These are phyloP conservation scores for Cynanchum wilfordii DNA, from an alignment of 257 asterid species.

Conservation along the genomic window DNA sequence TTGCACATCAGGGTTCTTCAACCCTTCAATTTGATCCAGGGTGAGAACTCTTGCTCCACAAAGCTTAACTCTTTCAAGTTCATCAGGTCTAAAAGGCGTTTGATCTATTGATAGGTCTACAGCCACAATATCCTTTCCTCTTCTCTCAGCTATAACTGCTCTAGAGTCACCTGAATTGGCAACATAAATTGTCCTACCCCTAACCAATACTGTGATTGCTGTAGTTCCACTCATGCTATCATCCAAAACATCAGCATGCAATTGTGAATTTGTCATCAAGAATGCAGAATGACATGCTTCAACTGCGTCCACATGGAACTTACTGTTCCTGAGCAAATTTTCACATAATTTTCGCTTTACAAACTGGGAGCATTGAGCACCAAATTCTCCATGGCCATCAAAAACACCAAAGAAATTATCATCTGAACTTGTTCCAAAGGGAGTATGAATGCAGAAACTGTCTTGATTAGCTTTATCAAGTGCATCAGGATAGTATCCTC, in stretches of 20 bases:
- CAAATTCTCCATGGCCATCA: slow-evolving; percentile 95
- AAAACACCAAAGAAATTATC: slow-evolving; percentile 94
- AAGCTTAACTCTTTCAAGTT: slow-evolving; percentile 75
- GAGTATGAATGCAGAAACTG: slow-evolving; percentile 89
- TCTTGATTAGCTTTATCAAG: slow-evolving; percentile 96
- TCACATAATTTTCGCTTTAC: slow-evolving; percentile 73
- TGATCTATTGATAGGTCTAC: slow-evolving; percentile 85
- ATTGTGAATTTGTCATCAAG: slow-evolving; percentile 68
- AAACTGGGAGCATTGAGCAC: slow-evolving; percentile 91
- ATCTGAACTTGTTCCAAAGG: slow-evolving; percentile 70
- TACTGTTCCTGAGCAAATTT: slow-evolving; percentile 74
- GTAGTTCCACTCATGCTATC: slow-evolving; percentile 99
- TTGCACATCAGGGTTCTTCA: slow-evolving; percentile 69
- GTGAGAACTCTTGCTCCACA: slow-evolving; percentile 98
- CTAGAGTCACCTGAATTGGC: slow-evolving; percentile 93
- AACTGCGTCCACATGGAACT: slow-evolving; percentile 60
- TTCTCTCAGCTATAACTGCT: slow-evolving; percentile 75
- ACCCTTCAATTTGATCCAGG: slow-evolving; percentile 95
- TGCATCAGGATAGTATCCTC: slow-evolving; percentile 97
- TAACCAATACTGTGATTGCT: slow-evolving; percentile 71
- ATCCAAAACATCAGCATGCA: slow-evolving; percentile 70
- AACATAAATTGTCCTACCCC: slow-evolving; percentile 70
- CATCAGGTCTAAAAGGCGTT: slow-evolving; percentile 86
- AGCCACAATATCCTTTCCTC: slow-evolving; percentile 68
- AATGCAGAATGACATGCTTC: slow-evolving; percentile 80